These are phyloP conservation scores for Eragrostis curvula DNA, from an alignment of 176 grass and related monocot genomes.

Conservation along the genomic window DNA sequence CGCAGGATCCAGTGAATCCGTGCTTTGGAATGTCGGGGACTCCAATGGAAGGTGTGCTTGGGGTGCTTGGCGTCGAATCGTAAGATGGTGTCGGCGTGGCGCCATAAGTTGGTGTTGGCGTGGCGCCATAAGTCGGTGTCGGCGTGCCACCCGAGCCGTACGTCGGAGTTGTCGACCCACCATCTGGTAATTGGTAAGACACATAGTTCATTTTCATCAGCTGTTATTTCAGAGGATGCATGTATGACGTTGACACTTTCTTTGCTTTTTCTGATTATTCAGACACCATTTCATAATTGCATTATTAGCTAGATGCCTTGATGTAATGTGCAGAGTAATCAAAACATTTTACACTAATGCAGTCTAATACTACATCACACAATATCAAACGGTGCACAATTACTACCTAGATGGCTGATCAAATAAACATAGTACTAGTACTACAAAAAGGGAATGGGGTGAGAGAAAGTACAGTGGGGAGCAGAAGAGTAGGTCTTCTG, in stretches of 20 bases:
- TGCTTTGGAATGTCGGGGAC: slow-evolving; percentile 54
- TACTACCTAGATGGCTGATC: not conserved
- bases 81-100: slow-evolving; percentile 43
- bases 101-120: slow-evolving; percentile 41
- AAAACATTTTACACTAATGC: not conserved
- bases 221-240: slow-evolving; percentile 19
- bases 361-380: not conserved
- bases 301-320: too few relatives aligned
- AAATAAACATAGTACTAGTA: not conserved
- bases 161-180: slow-evolving; percentile 33
- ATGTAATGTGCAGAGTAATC: too few relatives aligned
- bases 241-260: not conserved
- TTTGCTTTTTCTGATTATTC: not conserved
- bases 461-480: slow-evolving; percentile 40
- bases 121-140: slow-evolving; percentile 44
- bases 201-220: not conserved
- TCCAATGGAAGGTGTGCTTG: slow-evolving; percentile 47
- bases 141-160: slow-evolving; percentile 42
- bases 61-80: slow-evolving; percentile 56
- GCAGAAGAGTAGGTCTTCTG: slow-evolving; percentile 55
- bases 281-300: not conserved
- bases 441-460: slow-evolving; percentile 16
- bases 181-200: slow-evolving; percentile 47
- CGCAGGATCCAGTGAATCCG: slow-evolving; percentile 66
- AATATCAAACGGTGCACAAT: not conserved